Evolutionary conservation across 352 stramenopile species (phyloP).

Genomic region (Aphanomyces invadans): DNA sequence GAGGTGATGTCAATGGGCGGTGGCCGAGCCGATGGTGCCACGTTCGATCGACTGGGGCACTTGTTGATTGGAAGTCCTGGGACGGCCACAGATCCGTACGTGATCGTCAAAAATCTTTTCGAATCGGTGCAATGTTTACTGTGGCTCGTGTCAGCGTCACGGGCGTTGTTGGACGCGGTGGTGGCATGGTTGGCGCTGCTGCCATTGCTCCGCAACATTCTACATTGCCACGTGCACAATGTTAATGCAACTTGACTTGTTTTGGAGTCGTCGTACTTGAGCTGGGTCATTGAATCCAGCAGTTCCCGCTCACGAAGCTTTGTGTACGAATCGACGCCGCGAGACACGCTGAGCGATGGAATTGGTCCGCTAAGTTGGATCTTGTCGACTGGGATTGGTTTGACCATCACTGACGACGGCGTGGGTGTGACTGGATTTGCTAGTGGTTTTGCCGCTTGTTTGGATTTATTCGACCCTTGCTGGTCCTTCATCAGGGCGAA

Average conservation of each 20-base stretch:
- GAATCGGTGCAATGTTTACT: too few relatives aligned
- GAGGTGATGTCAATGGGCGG: neutral
- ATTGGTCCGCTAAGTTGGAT: neutral
- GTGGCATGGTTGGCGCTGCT: too few relatives aligned
- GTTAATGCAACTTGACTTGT: neutral
- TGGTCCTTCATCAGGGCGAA: slow-evolving; percentile 80
- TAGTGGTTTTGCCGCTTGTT: slow-evolving; percentile 29
- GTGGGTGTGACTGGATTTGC: slow-evolving; percentile 30
- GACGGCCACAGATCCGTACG: too few relatives aligned
- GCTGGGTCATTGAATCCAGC: slow-evolving; percentile 17
- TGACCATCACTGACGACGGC: neutral
- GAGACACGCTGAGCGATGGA: slow-evolving; percentile 5
- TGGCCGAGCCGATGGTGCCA: neutral
- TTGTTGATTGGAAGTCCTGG: too few relatives aligned
- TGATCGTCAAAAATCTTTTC: too few relatives aligned
- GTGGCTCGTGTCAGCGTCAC: too few relatives aligned
- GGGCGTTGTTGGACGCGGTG: too few relatives aligned
- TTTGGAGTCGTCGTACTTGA: neutral
- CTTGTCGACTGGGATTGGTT: neutral
- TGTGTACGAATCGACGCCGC: slow-evolving; percentile 20
- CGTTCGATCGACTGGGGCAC: too few relatives aligned
- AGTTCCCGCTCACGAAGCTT: slow-evolving; percentile 24
- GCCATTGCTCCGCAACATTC: neutral
- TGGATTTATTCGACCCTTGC: slow-evolving; percentile 23
- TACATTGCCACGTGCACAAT: neutral